These are phyloP conservation scores for Nissolia schottii DNA, from an alignment of 306 rosid genomes.

Conservation along the genomic window DNA sequence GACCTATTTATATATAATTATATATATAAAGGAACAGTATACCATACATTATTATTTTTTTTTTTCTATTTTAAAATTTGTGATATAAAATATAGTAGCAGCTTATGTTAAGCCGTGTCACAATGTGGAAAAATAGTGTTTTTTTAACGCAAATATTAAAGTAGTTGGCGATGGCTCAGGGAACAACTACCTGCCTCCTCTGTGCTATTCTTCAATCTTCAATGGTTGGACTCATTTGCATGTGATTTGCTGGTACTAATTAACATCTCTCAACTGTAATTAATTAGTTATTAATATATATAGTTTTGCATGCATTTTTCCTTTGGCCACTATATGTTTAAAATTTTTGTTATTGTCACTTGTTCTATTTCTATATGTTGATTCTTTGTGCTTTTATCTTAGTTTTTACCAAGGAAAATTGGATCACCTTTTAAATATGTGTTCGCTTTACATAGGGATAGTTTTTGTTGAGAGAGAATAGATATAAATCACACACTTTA, in stretches of 20 bases:
- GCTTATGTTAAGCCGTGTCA: slow-evolving; percentile 11
- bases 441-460: too few relatives aligned
- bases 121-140: not conserved
- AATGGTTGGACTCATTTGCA: not conserved
- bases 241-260: slow-evolving; percentile 2
- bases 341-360: too few relatives aligned
- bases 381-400: not conserved
- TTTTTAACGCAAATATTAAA: not conserved
- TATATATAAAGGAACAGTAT: not conserved
- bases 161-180: not conserved
- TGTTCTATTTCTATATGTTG: not conserved
- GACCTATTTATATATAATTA: not conserved
- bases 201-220: not conserved
- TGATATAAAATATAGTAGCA: not conserved
- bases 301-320: not conserved
- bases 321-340: not conserved
- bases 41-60: not conserved
- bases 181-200: slow-evolving; percentile 6
- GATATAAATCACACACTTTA: too few relatives aligned
- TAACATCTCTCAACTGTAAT: not conserved
- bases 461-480: too few relatives aligned
- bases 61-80: not conserved
- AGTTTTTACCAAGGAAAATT: not conserved
- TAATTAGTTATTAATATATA: not conserved
- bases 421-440: not conserved